phyloP scores from a whole-genome alignment of 768 basidiomycete genomes.

The Hydnum rufescens region DNA sequence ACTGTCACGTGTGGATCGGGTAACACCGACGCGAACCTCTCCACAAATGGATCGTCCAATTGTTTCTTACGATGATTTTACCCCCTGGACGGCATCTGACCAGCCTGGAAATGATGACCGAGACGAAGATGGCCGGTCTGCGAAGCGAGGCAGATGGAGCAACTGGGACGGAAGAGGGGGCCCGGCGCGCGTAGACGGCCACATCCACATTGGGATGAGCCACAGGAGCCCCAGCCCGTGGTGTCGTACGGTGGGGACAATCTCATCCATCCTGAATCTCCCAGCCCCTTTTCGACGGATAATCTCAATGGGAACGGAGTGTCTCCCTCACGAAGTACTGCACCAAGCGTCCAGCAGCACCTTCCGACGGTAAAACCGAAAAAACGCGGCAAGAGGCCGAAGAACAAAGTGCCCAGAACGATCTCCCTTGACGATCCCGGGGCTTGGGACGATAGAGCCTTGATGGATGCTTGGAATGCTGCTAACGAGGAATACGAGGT shows the following conservation, averaged over 20 bases:
- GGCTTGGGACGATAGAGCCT: background rate
- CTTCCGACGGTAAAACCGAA: background rate
- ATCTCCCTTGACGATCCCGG: background rate
- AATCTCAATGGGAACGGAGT: background rate
- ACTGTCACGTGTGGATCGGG: background rate
- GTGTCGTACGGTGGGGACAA: background rate
- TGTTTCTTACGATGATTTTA: constrained; percentile 2
- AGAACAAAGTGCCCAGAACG: background rate
- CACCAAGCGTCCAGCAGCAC: background rate
- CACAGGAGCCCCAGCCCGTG: background rate
- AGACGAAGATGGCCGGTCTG: background rate
- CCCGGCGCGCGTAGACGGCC: background rate
- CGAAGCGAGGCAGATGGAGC: background rate
- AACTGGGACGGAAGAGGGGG: background rate
- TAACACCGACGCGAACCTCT: background rate
- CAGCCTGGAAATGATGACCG: background rate
- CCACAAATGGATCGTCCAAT: background rate
- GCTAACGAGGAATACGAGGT: constrained; percentile 3
- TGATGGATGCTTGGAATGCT: constrained; percentile 1
- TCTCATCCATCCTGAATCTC: background rate
- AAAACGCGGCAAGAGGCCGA: background rate
- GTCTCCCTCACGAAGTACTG: background rate
- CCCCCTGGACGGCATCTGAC: background rate
- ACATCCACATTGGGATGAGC: constrained; percentile 1
- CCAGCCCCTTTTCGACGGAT: background rate